phyloP scores from a whole-genome alignment of 345 rosid genomes.

The Corymbia maculata region DNA sequence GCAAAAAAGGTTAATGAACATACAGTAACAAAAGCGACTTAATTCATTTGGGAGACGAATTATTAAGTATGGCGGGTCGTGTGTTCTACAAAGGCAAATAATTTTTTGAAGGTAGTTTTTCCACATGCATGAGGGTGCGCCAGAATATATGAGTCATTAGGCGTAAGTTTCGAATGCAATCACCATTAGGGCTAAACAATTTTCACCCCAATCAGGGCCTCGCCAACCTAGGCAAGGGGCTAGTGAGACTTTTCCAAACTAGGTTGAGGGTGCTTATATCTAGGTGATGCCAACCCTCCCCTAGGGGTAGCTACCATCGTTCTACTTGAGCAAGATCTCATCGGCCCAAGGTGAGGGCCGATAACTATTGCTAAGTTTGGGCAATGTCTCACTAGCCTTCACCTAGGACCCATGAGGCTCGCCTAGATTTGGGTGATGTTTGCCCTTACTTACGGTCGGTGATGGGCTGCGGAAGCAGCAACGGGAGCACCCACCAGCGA shows the following conservation, averaged over 20 bases:
- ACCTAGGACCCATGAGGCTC: background rate
- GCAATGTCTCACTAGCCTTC: background rate
- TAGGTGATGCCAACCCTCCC: accelerated
- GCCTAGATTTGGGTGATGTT: background rate
- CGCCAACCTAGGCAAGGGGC: no score
- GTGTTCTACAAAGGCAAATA: background rate
- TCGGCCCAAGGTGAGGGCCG: accelerated
- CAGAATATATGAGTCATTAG: no score
- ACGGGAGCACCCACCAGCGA: no score
- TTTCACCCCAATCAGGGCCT: background rate
- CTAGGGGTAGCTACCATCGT: accelerated
- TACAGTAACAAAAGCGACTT: background rate
- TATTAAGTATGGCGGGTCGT: background rate
- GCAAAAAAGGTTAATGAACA: background rate
- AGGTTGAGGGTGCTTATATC: no score
- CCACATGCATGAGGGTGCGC: background rate
- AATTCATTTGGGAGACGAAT: background rate
- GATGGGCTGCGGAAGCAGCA: no score
- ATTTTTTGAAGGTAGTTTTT: no score
- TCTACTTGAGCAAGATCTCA: background rate
- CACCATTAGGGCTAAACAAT: no score
- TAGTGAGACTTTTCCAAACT: no score
- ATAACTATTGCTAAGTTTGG: background rate
- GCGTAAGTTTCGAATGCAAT: no score
- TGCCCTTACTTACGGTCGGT: no score